Evolutionary conservation across 768 basidiomycete genomes (phyloP).

Genomic region (Boletus huronensis): DNA sequence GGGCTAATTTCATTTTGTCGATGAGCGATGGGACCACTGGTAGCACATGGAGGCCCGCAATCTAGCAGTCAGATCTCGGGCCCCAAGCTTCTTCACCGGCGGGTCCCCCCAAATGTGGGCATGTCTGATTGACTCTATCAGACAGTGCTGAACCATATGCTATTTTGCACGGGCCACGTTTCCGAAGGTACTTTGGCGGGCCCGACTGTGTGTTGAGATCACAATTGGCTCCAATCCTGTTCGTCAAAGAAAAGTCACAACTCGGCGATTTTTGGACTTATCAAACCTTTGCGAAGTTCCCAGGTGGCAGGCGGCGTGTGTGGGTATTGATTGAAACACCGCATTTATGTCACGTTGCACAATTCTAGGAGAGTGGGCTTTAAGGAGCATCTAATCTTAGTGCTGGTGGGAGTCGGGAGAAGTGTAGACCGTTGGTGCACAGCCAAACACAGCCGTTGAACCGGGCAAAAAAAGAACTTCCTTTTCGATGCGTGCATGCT

Average conservation of each 20-base stretch:
- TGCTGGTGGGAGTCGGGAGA: neutral
- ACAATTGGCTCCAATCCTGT: neutral
- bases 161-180: neutral
- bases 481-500: neutral
- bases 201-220: neutral
- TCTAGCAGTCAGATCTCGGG: neutral
- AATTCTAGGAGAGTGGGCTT: neutral
- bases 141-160: neutral
- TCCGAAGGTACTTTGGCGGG: neutral
- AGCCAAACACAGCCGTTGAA: no score
- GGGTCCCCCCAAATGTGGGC: neutral
- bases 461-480: neutral
- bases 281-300: constrained; percentile 5
- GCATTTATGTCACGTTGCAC: constrained; percentile 1
- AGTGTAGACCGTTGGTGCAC: neutral
- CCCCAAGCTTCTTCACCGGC: neutral
- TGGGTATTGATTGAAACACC: neutral
- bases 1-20: constrained; percentile 4
- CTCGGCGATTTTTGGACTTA: neutral
- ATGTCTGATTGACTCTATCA: neutral
- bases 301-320: neutral
- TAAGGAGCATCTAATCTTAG: neutral
- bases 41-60: neutral
- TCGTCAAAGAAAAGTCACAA: constrained; percentile 3
- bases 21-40: neutral